Evolutionary conservation across 805 yeast genomes (phyloP), one percentile per base, ranked within the genome.

Genomic region (Teunomyces gatunensis): DNA sequence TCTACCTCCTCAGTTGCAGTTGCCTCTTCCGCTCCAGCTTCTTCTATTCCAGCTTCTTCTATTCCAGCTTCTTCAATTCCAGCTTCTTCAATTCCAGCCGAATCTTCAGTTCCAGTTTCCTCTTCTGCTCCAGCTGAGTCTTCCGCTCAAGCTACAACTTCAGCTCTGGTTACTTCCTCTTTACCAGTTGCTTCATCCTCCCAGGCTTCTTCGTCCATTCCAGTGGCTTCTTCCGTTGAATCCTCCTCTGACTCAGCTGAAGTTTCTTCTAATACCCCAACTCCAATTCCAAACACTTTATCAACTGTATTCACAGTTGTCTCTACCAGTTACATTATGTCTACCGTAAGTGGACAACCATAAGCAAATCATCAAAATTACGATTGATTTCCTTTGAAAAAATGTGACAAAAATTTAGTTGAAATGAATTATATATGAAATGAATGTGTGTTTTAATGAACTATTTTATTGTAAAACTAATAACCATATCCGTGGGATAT

Each of bases 261-360:
- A 6, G 34, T 32, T 32, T 17, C 39, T 18, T 35, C 39, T 18
- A 20, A 35, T 35, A 35, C 39, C 39, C 39, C 39, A 10, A 11
- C 39, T 17, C 13, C 39, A 3, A 9, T 34, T 18, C 39, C 39
- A 20, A 37, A 21, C 37, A 33, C 46, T 15, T 42, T 36, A 13
- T 18, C 39, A 28, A 47, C 46, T 3, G 44, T 47, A 1, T 47
- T 42, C 46, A 18, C 12, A n/a, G 43, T 46, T 25, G 49, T 33
- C 12, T 42, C 49, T 20, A 47, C 48, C 13, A 42, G 40, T 12
- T 39, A 39, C 25, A 15, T 29, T 17, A 42, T 47, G 17, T 28
- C 40, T 5, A 47, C 49, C 15, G 37, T 47, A 13, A 37, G 39
- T 20, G 34, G 43, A 11, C 40, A 18, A 4, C 45, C 40, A 12